Percentiles rank a stretch among this genome's conserved stretches.
Conservation (phyloP, 192 early-diverging fungal species). For the Phlyctochytrium bullatum region DNA sequence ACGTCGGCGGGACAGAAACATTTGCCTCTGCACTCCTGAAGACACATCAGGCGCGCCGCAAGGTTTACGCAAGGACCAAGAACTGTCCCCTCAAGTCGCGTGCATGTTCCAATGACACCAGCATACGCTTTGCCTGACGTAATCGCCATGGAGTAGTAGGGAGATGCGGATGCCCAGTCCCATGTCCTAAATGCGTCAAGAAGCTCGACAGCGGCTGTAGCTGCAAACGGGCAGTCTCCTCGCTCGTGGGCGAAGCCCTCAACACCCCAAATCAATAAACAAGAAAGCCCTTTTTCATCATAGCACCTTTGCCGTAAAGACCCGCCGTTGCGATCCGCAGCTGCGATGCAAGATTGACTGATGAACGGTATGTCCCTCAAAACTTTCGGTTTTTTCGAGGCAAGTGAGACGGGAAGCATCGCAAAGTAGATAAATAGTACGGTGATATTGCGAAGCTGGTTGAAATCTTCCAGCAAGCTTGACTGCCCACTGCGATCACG, state of each 20-base stretch:
- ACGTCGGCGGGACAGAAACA: no score
- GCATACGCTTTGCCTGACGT: slow-evolving; percentile 33
- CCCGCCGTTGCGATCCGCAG: slow-evolving; percentile 13
- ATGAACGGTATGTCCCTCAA: slow-evolving; percentile 10
- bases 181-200: neutral
- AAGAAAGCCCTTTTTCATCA: slow-evolving; percentile 34
- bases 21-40: slow-evolving; percentile 19
- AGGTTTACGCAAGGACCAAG: slow-evolving; percentile 34
- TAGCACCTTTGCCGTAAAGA: slow-evolving; percentile 27
- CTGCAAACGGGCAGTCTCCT: slow-evolving; percentile 20
- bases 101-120: slow-evolving; percentile 26
- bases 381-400: slow-evolving; percentile 10
- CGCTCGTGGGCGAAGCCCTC: slow-evolving; percentile 37
- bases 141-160: slow-evolving; percentile 8
- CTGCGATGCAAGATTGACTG: slow-evolving; percentile 1
- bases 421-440: slow-evolving; percentile 25
- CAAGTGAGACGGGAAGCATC: slow-evolving; percentile 20
- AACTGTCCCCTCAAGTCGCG: slow-evolving; percentile 29
- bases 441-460: slow-evolving; percentile 22
- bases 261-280: slow-evolving; percentile 36
- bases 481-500: neutral
- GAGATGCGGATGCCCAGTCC: neutral
- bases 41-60: slow-evolving; percentile 36
- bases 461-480: neutral
- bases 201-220: slow-evolving; percentile 23